Base-by-base conservation (phyloP, 345 rosid species). In the Moricandia arvensis region DNA sequence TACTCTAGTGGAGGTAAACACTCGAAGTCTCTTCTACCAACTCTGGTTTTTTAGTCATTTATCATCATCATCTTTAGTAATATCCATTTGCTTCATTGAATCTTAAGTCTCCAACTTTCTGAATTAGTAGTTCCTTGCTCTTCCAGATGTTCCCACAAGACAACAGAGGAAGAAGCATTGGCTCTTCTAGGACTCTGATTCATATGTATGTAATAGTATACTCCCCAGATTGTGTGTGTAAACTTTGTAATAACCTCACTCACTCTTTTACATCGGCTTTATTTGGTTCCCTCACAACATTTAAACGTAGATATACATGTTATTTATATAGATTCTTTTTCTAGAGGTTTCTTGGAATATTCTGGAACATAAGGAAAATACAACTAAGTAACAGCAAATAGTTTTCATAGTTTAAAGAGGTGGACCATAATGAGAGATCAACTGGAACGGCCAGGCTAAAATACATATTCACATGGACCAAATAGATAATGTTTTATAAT, bases 131-230 rank as follows among this genome's bases (percentile, higher is more conserved):
- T 68, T 41, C 11, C 8, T 72, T 60, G 21, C 80, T 77, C 45
- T 51, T 59, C 57, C 93, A 93, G 97, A 91, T 87, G 89, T 91
- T 81, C 98, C 98, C 2, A 84, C 88, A 21, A 80, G 84, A 80
- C 80, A 70, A 31, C 82, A 85, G 7, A 87, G 78, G 69, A 93
- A 68, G 77, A 89, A 83, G 85, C 85, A 89, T 74, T 93, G 98
- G 97, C 90, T 93, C 31, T 91, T 93, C 79, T 90, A 79, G 81
- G 27, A 72, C 24, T 35, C 26, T 35, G 73, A 72, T 65, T 13
- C 33, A 61, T 54, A 5, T 77, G 38, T 59, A 58, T 65, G 18
- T 64, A 2, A 34, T 34, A 15, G 9, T 57, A 29, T 60, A 9
- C 45, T 64, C 30, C 8, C 17, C 54, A 21, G 55, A 66, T 71